These are phyloP conservation scores for Fusarium globosum DNA, from an alignment of 2,329 filamentous ascomycete genomes.

Conservation along the genomic window DNA sequence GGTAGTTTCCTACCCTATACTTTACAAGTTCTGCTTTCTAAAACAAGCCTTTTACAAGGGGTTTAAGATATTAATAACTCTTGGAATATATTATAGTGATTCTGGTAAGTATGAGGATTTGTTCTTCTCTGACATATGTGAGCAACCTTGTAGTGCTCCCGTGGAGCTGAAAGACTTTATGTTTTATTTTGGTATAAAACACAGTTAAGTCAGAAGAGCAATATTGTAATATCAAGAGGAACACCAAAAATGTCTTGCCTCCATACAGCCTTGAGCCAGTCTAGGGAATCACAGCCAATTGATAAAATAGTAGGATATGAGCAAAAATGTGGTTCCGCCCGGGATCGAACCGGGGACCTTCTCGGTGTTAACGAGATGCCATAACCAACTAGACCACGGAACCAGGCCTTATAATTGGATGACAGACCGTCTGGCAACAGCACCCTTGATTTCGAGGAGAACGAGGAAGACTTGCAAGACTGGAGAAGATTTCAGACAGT, in stretches of 20 bases:
- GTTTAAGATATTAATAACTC: background rate
- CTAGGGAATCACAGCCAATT: background rate
- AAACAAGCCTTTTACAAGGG: background rate
- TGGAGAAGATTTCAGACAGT: accelerated
- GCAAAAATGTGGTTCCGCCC: background rate
- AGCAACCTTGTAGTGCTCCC: accelerated
- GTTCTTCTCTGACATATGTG: background rate
- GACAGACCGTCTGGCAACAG: accelerated
- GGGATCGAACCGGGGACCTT: conserved; percentile 1
- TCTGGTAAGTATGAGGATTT: accelerated
- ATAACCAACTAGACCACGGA: conserved; percentile 5
- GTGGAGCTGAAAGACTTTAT: accelerated
- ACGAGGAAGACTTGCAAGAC: accelerated
- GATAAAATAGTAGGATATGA: background rate
- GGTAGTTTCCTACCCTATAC: background rate
- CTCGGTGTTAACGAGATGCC: background rate
- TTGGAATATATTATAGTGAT: background rate
- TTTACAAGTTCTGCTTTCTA: accelerated
- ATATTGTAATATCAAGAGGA: background rate
- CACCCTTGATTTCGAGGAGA: accelerated
- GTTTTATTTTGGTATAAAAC: accelerated
- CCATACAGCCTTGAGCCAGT: background rate
- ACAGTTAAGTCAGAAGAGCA: accelerated
- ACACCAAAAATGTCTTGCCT: background rate
- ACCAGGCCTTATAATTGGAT: background rate